Evolutionary conservation across 768 basidiomycete species (phyloP), one percentile per base, ranked within the genome.

Genomic region (Phaeotremella fagi): DNA sequence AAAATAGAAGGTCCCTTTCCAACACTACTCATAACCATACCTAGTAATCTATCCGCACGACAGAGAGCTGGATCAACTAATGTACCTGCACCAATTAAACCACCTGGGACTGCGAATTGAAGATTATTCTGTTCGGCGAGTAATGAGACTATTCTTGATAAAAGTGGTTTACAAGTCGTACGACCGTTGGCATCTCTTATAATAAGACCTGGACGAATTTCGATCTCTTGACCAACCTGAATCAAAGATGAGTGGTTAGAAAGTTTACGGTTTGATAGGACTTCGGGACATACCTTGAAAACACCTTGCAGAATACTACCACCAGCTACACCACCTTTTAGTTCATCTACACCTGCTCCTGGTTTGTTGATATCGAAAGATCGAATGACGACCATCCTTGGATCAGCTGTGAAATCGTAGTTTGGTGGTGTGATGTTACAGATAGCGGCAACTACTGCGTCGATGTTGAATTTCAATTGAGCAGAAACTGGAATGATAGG

Each of bases 361-460:
- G 95, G 95, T 76, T 95, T 97, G 82, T 99, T 99, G 74, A 99
- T 94, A 74, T 99, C 95, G 77, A 98, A 99, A 18, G 91, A 95
- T 61, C 94, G 90, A 75, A 99, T 99, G 73, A 98, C 92, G 72
- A 98, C 98, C 61, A 99, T 85, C 28, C 86, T 84, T 0, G 95
- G 90, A 57, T 88, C 84, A 25, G 90, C 85, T 28, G 83, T 81
- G 76, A 98, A 99, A 79, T 98, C 88, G 54, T 94, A 88, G 29
- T 85, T 77, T 42, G 94, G 95, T 45, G 98, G 87, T 16, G 95
- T 90, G 66, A 99, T 97, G 47, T 87, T 84, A 61, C 90, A 90
- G 74, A 98, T 94, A 78, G 95, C 97, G 68, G 97, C 92, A 77
- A 94, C 95, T 45, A 99, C 91, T 16, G 94, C 95, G 73, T 97